phyloP scores from a whole-genome alignment of 2,329 filamentous ascomycete species.

The Graphiopsis chlorocephala region DNA sequence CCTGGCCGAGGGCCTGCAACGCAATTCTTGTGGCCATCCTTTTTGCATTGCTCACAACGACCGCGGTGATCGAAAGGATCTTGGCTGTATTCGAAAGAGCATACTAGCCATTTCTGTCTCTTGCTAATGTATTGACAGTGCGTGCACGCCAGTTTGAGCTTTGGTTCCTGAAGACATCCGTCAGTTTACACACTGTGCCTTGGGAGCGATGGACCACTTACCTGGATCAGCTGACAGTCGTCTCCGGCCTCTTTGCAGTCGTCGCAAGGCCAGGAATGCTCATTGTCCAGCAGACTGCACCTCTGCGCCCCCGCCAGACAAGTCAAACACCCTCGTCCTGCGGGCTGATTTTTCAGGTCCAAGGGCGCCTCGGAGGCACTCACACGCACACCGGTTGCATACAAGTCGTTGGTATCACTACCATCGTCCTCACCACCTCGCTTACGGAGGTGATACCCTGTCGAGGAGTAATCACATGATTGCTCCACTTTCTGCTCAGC shows the following conservation, averaged over 20 bases:
- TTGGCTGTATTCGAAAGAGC: slow-evolving; percentile 34
- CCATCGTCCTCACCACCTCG: neutral
- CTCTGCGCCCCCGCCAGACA: slow-evolving; percentile 30
- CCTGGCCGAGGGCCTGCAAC: slow-evolving; percentile 36
- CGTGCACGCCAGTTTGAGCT: slow-evolving; percentile 36
- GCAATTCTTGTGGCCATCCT: slow-evolving; percentile 31
- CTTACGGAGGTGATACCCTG: slow-evolving; percentile 18
- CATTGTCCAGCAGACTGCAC: slow-evolving; percentile 38
- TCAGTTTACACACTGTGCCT: neutral
- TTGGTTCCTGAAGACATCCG: slow-evolving; percentile 20
- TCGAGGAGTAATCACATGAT: slow-evolving; percentile 8
- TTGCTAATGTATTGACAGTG: slow-evolving; percentile 24
- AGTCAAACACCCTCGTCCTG: slow-evolving; percentile 31
- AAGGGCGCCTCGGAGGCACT: neutral
- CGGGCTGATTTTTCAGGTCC: slow-evolving; percentile 27
- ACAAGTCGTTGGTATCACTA: neutral
- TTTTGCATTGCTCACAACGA: slow-evolving; percentile 33
- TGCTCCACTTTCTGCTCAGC: neutral
- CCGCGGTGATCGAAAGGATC: slow-evolving; percentile 18
- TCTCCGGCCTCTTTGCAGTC: slow-evolving; percentile 32
- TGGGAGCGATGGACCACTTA: neutral
- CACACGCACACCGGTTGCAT: neutral
- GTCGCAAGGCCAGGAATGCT: slow-evolving; percentile 37
- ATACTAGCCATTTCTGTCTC: slow-evolving; percentile 27
- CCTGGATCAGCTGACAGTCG: slow-evolving; percentile 37